phyloP scores from a whole-genome alignment of 179 eudicot species.

The Heliamphora pulchella region DNA sequence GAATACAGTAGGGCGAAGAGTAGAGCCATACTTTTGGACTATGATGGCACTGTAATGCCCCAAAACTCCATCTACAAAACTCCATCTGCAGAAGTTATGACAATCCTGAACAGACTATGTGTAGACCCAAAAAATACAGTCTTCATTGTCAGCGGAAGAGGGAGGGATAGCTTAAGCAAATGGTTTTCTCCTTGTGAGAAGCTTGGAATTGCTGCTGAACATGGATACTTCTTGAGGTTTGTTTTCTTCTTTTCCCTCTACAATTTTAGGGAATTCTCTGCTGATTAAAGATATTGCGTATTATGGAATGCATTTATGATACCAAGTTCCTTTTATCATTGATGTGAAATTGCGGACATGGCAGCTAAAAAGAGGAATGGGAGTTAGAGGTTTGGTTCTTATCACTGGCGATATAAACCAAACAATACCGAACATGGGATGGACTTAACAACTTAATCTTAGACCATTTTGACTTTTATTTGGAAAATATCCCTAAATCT shows the following conservation, averaged over 20 bases:
- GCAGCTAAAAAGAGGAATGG: neutral
- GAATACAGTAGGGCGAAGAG: constrained; percentile 54
- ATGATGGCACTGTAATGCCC: constrained; percentile 86
- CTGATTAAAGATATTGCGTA: neutral
- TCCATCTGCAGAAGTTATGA: constrained; percentile 59
- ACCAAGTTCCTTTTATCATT: neutral
- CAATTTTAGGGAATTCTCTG: neutral
- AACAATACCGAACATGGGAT: neutral
- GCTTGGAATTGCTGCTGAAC: constrained; percentile 93
- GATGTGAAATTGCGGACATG: neutral
- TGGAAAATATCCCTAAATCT: too few relatives aligned
- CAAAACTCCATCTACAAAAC: constrained; percentile 50
- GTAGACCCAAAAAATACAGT: constrained; percentile 58
- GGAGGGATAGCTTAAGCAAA: constrained; percentile 60
- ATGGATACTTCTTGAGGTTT: constrained; percentile 81
- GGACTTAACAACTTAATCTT: neutral
- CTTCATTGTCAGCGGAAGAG: constrained; percentile 86
- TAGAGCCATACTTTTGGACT: constrained; percentile 79
- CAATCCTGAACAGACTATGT: constrained; percentile 52
- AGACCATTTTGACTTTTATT: neutral
- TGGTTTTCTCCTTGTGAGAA: constrained; percentile 73
- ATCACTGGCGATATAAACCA: neutral
- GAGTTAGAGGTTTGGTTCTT: neutral
- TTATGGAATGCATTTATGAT: neutral
- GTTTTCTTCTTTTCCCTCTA: neutral